phyloP scores from a whole-genome alignment of 1,284 basidiomycete species.

The Blastosporella zonata region DNA sequence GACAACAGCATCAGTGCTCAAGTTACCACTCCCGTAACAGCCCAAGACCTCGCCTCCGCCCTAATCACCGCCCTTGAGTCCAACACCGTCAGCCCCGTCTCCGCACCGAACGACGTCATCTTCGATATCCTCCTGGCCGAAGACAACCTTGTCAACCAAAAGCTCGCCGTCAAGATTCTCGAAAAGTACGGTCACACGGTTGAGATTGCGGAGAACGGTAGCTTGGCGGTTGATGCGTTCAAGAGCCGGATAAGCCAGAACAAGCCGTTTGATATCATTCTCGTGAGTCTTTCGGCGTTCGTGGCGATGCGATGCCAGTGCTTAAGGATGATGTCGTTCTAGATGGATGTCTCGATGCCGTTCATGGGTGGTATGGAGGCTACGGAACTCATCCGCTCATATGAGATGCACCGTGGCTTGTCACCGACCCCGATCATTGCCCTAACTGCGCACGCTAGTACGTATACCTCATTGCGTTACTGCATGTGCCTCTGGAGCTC shows the following conservation, averaged over 20 bases:
- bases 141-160: constrained; percentile 98
- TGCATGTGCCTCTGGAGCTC: not conserved
- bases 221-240: constrained; percentile 86
- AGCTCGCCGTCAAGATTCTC: constrained; percentile 93
- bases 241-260: constrained; percentile 71
- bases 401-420: constrained; percentile 75
- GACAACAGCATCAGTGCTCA: constrained; percentile 91
- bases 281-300: constrained; percentile 48
- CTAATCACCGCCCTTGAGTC: constrained; percentile 94
- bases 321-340: constrained; percentile 11
- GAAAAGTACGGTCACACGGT: constrained; percentile 97
- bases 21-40: constrained; percentile 86
- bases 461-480: constrained; percentile 31
- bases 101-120: constrained; percentile 77
- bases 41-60: constrained; percentile 89
- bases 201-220: constrained; percentile 97
- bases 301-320: not conserved
- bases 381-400: constrained; percentile 77
- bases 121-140: constrained; percentile 97
- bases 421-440: constrained; percentile 91
- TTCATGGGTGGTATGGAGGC: constrained; percentile 96
- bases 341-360: constrained; percentile 99
- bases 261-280: constrained; percentile 82
- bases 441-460: constrained; percentile 88
- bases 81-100: constrained; percentile 82